Base-by-base conservation (phyloP, 768 basidiomycete species). In the Leccinellum rugosiceps region DNA sequence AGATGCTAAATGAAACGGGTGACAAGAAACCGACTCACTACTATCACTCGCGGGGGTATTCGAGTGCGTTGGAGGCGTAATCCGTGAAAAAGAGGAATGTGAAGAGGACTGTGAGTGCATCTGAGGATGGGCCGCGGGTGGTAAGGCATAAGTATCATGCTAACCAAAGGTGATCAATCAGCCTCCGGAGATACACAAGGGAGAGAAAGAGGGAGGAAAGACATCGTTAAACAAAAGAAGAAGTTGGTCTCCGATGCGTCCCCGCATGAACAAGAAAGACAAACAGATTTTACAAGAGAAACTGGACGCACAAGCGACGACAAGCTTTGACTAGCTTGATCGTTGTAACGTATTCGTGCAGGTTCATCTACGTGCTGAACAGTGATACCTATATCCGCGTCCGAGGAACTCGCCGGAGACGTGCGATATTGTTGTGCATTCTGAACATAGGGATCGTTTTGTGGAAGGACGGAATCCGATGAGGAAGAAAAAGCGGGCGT, bases 1-100 rank as follows among this genome's bases (percentile, higher is more conserved):
- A 28, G 28, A 28, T 7, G 19, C n/a, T 41, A 11, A 41, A 41
- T 11, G 38, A 54, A n/a, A 23, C 6, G 11, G 34, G 11, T 47
- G 15, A 57, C 25, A 26, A 4, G n/a, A 44, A 14, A 15, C n/a
- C 5, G 30, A 65, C 69, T 70, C 57, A 72, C 69, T 67, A 2
- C 49, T 23, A 35, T 70, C 69, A 15, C 71, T 71, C 26, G 56
- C 57, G 28, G 69, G 68, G 9, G 69, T 70, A 11, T 62, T 60
- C 7, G 66, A 55, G 19, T 72, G 65, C 3, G 63, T 55, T 28
- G 71, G 58, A 15, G 68, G 61, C 2, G 68, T 69, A 52, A 64
- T 56, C 4, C 58, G 57, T 17, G 68, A 56, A 49, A 65, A 60
- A 3, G 62, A 51, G 19, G 66, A 50, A 5, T 54, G 63, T 10